Base-by-base conservation (phyloP, 345 rosid species). In the Stellera chamaejasme region DNA sequence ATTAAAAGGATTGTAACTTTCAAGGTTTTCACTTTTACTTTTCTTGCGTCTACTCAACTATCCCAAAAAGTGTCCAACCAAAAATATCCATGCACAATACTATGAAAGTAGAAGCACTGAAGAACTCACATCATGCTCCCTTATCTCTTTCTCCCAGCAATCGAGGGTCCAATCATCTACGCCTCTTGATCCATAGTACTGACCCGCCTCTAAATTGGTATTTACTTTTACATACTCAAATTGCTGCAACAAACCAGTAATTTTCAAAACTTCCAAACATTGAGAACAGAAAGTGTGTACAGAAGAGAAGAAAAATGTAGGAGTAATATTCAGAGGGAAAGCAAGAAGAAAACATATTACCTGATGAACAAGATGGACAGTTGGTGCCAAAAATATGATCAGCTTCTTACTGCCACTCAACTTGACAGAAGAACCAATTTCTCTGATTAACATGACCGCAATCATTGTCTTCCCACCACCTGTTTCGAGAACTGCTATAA, bases 311-410 rank as follows among this genome's bases (percentile, higher is more conserved):
- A 32, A 32, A 32, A 32, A 32, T 8, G 25, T 13, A 10, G 25
- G 19, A 16, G 2, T 10, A 51, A 6, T 48, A 52, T 27, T 32
- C 23, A 2, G 12, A 45, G 28, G 11, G 27, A 28, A 50, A 51
- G 42, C 27, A 11, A 19, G 23, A 19, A 19, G 23, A 19, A 19
- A 19, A 19, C 23, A 19, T 19, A 67, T 60, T 71, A 63, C 99
- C 96, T 84, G 96, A 59, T 74, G 72, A 57, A 87, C 96, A 58
- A 84, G 85, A 75, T 74, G 79, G 43, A 84, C 96, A 26, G 94
- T 79, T 5, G 97, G 97, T 2, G 90, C 83, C 75, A 93, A 74
- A n/a, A 79, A 89, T 68, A 87, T 41, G 23, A 83, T 75, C 72
- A 74, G 70, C 57, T 75, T 89, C 61, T 75, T 78, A 55, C 11